Conservation (phyloP, 441 rosid genomes). For the Corymbia calophylla region DNA sequence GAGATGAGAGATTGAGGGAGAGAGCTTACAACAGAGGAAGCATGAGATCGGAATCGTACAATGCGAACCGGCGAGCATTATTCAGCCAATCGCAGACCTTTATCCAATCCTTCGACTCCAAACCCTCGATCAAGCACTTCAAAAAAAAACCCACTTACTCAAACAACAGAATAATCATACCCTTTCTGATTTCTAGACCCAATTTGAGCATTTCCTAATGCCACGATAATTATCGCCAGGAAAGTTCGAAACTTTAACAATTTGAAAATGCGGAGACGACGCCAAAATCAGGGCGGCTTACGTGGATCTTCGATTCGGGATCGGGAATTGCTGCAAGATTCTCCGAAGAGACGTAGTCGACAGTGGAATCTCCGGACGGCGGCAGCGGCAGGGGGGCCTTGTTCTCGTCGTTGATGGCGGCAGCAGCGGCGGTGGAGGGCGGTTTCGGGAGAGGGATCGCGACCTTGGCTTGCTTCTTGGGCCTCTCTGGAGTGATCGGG, state of each 20-base stretch:
- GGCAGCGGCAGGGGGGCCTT: conserved; percentile 32
- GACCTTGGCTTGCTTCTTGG: conserved; percentile 57
- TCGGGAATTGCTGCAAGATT: conserved; percentile 50
- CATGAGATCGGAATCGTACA: conserved; percentile 58
- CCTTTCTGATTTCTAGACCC: neutral
- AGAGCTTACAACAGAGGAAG: conserved; percentile 50
- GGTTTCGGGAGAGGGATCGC: conserved; percentile 25
- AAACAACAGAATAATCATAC: neutral
- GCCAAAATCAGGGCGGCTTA: conserved; percentile 8
- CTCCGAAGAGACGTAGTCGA: conserved; percentile 69
- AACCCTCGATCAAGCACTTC: conserved; percentile 46
- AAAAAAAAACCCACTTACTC: neutral
- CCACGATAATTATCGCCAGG: neutral
- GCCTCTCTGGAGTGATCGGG: conserved; percentile 40
- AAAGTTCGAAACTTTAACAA: neutral
- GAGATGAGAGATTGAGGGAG: neutral
- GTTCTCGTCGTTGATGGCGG: conserved; percentile 54
- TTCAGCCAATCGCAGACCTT: conserved; percentile 64
- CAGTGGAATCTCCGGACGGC: conserved; percentile 19
- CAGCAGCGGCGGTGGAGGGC: neutral
- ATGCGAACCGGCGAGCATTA: conserved; percentile 50
- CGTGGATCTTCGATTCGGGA: conserved; percentile 56
- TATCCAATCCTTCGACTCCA: conserved; percentile 81
- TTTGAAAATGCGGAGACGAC: neutral
- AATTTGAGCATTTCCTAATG: neutral